A percentile compares a stretch with the other conserved stretches of the same genome.
These are phyloP conservation scores for Paramarasmius palmivorus DNA, from an alignment of 1,284 basidiomycete genomes.

Conservation along the genomic window DNA sequence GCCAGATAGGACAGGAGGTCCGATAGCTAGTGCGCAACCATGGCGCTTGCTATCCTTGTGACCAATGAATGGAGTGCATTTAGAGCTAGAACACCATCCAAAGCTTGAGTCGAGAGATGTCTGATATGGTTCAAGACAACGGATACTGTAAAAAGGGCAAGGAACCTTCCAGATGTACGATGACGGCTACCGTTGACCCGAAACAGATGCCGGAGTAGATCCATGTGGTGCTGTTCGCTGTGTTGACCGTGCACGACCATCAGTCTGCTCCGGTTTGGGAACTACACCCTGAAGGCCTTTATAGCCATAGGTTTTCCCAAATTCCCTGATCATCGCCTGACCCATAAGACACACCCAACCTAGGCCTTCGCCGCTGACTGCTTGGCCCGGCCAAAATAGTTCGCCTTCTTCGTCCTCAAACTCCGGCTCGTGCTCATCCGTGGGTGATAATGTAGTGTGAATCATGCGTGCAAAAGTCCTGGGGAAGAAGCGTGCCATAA, in stretches of 20 bases:
- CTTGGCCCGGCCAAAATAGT: constrained; percentile 74
- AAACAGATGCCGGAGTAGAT: constrained; percentile 14
- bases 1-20: too few species aligned
- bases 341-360: constrained; percentile 81
- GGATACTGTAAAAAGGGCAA: neutral
- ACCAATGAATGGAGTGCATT: too few species aligned
- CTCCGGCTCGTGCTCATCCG: constrained; percentile 75
- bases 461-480: constrained; percentile 71
- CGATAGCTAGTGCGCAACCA: too few species aligned
- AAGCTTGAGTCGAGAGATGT: too few species aligned
- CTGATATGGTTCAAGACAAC: neutral
- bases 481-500: constrained; percentile 68
- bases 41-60: too few species aligned
- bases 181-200: constrained; percentile 10
- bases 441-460: constrained; percentile 55
- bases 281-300: constrained; percentile 65
- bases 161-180: neutral
- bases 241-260: constrained; percentile 16
- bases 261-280: constrained; percentile 40
- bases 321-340: constrained; percentile 78
- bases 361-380: constrained; percentile 68
- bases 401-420: constrained; percentile 81
- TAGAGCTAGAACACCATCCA: too few species aligned
- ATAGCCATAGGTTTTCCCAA: constrained; percentile 72
- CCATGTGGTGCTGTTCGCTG: constrained; percentile 24